A percentile compares a stretch with the other conserved stretches of the same genome.
phyloP scores from a whole-genome alignment of 177 flowering plant genomes.

The Tripterygium wilfordii region DNA sequence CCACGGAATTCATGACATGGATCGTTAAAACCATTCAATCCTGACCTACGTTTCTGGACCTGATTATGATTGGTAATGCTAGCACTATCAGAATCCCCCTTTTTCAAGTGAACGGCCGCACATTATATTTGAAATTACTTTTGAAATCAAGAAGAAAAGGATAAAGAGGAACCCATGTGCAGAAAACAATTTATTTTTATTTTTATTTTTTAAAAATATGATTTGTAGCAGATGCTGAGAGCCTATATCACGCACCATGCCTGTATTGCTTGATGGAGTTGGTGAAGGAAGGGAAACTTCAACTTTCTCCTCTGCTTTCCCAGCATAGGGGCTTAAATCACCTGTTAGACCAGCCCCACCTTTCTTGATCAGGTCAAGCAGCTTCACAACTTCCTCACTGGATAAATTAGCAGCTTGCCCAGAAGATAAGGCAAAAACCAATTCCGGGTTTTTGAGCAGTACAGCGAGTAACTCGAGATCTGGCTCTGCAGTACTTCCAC shows the following conservation, averaged over 20 bases:
- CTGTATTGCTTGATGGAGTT: slow-evolving; percentile 67
- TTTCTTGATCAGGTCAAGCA: slow-evolving; percentile 79
- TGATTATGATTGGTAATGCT: too few relatives aligned
- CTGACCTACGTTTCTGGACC: too few relatives aligned
- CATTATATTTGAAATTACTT: too few relatives aligned
- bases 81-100: too few relatives aligned
- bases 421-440: slow-evolving; percentile 85
- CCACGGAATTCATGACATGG: too few relatives aligned
- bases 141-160: not conserved
- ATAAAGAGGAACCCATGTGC: not conserved
- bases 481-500: slow-evolving; percentile 43
- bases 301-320: slow-evolving; percentile 27
- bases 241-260: slow-evolving; percentile 67
- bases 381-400: slow-evolving; percentile 54
- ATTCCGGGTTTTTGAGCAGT: slow-evolving; percentile 78
- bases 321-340: slow-evolving; percentile 20
- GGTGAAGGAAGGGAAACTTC: slow-evolving; percentile 76
- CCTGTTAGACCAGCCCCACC: slow-evolving; percentile 31
- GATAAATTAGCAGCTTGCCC: slow-evolving; percentile 68
- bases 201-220: too few relatives aligned
- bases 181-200: too few relatives aligned
- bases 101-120: too few relatives aligned
- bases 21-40: too few relatives aligned
- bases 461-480: slow-evolving; percentile 93
- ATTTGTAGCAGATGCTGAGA: slow-evolving; percentile 10